Conservation (phyloP, 208 protist species). For the Vickermania ingenoplastis region DNA sequence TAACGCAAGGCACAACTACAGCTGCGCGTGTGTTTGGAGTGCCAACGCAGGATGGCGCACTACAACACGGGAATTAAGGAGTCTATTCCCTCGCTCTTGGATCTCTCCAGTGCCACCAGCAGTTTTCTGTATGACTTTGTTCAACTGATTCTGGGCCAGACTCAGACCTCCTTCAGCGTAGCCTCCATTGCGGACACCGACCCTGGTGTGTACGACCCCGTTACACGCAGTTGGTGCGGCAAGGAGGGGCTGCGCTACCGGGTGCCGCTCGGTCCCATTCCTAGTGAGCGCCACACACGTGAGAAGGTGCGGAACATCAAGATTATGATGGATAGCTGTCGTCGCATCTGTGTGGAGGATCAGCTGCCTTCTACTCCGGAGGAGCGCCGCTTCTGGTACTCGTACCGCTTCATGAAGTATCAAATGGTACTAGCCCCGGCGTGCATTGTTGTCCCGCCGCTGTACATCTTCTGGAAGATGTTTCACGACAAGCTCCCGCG, state of each 20-base stretch:
- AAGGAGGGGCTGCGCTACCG: conserved; percentile 70
- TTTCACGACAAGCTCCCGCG: conserved; percentile 65
- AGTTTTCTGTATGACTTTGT: conserved; percentile 67
- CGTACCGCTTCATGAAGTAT: conserved; percentile 87
- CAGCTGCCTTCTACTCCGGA: conserved; percentile 74
- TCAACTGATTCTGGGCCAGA: conserved; percentile 50
- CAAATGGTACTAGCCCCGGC: conserved; percentile 73
- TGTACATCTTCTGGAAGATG: conserved; percentile 79
- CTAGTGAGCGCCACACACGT: conserved; percentile 75
- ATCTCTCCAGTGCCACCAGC: conserved; percentile 55
- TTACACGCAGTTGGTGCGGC: conserved; percentile 62
- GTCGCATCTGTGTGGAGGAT: conserved; percentile 71
- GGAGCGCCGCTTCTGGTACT: conserved; percentile 80
- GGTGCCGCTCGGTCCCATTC: conserved; percentile 67
- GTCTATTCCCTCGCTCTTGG: conserved; percentile 74
- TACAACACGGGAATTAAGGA: conserved; percentile 80
- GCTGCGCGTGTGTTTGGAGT: too few species aligned
- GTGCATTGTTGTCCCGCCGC: conserved; percentile 59
- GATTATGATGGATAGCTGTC: conserved; percentile 87
- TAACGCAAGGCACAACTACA: too few species aligned
- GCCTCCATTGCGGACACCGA: conserved; percentile 47
- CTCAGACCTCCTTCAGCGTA: conserved; percentile 63
- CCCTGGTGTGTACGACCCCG: conserved; percentile 54
- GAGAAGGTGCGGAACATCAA: conserved; percentile 82
- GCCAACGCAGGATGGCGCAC: conserved; percentile 84